A percentile compares a stretch with the other conserved stretches of the same genome.
These are phyloP conservation scores for Lanmaoa rubissima DNA, from an alignment of 768 basidiomycete genomes.

Conservation along the genomic window DNA sequence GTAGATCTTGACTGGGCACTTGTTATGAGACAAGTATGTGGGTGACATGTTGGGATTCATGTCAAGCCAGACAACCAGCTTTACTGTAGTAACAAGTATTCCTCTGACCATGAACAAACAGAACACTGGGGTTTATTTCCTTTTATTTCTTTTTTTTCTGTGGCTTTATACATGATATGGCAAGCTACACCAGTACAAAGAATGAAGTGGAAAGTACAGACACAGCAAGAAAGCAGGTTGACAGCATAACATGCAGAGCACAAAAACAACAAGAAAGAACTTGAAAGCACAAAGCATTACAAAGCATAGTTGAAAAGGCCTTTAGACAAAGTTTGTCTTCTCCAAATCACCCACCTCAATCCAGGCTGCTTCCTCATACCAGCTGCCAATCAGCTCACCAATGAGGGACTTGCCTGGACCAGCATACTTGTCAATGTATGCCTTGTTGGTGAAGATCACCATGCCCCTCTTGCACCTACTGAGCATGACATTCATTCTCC, in stretches of 20 bases:
- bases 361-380: conserved; percentile 37
- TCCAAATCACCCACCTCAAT: conserved; percentile 33
- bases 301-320: background rate
- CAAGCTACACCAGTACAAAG: background rate
- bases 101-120: background rate
- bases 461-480: conserved; percentile 76
- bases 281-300: background rate
- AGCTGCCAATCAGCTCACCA: conserved; percentile 35
- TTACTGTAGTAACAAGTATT: background rate
- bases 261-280: background rate
- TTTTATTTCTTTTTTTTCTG: background rate
- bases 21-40: background rate
- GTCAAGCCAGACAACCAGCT: background rate
- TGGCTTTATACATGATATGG: conserved; percentile 7
- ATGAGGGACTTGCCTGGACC: conserved; percentile 45
- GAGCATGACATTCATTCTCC: conserved; percentile 87
- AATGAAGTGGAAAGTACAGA: background rate
- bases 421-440: conserved; percentile 58
- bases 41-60: background rate
- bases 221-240: conserved; percentile 19
- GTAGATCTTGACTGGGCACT: background rate
- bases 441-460: conserved; percentile 65
- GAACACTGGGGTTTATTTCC: background rate
- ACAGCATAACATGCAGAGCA: conserved; percentile 14
- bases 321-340: conserved; percentile 17